Evolutionary conservation across 345 rosid genomes (phyloP).

Genomic region (Euclidium syriacum): DNA sequence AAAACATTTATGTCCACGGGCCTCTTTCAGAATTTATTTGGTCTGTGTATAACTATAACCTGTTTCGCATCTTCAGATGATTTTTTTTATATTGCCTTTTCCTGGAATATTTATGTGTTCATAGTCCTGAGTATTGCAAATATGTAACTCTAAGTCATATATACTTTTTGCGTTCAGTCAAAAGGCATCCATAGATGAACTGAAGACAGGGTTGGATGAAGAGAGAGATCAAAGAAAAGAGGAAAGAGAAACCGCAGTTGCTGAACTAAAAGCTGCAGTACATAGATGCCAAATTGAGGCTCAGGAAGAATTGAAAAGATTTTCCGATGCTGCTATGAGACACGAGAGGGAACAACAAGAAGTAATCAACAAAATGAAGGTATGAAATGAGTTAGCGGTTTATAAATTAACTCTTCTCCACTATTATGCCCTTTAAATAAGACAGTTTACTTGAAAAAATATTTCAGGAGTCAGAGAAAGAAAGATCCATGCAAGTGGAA

Average conservation of each 20-base stretch:
- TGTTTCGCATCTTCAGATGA: not conserved
- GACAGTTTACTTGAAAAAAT: conserved; percentile 21
- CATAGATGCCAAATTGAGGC: conserved; percentile 75
- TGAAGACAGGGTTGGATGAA: conserved; percentile 68
- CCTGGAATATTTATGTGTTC: conserved; percentile 3
- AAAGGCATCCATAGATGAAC: conserved; percentile 68
- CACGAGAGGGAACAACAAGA: conserved; percentile 75
- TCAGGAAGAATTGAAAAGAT: conserved; percentile 63
- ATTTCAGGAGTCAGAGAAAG: conserved; percentile 67
- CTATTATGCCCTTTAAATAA: conserved; percentile 11
- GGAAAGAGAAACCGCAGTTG: conserved; percentile 68
- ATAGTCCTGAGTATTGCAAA: not conserved
- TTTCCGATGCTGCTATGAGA: conserved; percentile 54
- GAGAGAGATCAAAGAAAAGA: conserved; percentile 79
- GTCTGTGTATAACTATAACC: not conserved
- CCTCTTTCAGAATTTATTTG: not conserved
- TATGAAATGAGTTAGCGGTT: conserved; percentile 22
- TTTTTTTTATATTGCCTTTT: not conserved
- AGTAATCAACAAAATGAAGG: conserved; percentile 85
- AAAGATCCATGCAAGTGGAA: conserved; percentile 71
- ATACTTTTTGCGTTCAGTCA: conserved; percentile 51
- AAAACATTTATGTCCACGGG: not conserved
- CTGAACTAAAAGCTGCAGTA: conserved; percentile 69
- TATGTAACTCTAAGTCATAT: not conserved
- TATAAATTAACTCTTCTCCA: not conserved